Percentiles rank a stretch among this genome's conserved stretches.
These are phyloP conservation scores for Planoprotostelium fungivorum DNA, from an alignment of 78 protist genomes.

Conservation along the genomic window DNA sequence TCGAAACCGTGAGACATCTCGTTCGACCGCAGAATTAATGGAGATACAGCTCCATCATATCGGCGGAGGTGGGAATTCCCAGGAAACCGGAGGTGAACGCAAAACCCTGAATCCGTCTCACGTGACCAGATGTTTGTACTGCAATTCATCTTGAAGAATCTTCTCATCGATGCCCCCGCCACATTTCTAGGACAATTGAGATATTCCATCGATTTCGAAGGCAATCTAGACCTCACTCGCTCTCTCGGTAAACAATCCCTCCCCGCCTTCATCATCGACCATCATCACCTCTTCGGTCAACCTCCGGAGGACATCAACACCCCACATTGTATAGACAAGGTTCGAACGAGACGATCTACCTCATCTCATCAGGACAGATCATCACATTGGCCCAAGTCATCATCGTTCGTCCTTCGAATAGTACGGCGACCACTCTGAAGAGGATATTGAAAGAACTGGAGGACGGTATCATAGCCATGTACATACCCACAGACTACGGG, in stretches of 20 bases:
- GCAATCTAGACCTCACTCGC: not conserved
- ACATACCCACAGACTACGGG: not conserved
- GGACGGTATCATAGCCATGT: not conserved
- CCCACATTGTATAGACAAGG: not conserved
- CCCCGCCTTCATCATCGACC: not conserved
- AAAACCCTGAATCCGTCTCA: not conserved
- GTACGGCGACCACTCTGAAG: not conserved
- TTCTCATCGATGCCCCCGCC: not conserved
- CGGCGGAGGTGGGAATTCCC: not conserved
- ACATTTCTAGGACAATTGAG: not conserved
- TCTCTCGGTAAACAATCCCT: not conserved
- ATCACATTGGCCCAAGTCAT: not conserved
- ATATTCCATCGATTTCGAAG: not conserved
- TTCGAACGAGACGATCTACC: not conserved
- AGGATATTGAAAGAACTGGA: not conserved
- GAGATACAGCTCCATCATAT: not conserved
- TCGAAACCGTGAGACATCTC: not conserved
- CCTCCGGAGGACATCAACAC: not conserved
- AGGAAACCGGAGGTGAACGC: not conserved
- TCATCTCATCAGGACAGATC: not conserved
- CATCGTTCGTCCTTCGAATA: not conserved
- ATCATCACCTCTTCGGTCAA: not conserved
- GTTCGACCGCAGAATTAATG: not conserved
- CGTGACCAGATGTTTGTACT: not conserved
- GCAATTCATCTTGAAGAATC: not conserved